Conservation (phyloP, 441 rosid species). For the Erodium chrysanthum region DNA sequence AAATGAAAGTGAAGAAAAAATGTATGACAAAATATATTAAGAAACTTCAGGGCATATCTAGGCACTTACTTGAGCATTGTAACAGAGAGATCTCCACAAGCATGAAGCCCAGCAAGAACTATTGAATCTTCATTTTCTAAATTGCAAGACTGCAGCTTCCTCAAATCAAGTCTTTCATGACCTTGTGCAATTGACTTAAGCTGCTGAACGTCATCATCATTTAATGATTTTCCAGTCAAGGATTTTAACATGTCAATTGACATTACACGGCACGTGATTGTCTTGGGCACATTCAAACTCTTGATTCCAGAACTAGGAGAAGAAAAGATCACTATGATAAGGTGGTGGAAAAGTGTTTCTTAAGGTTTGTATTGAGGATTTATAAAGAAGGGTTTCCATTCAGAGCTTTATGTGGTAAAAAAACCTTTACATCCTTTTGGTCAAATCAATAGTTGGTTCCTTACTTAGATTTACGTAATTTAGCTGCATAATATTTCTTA, state of each 20-base stretch:
- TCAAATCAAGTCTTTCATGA: conserved; percentile 14
- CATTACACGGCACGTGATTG: conserved; percentile 59
- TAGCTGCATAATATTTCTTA: conserved; percentile 62
- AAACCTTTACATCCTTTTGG: background rate
- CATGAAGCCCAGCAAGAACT: conserved; percentile 90
- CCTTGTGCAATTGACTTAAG: conserved; percentile 20
- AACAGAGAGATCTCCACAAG: conserved; percentile 93
- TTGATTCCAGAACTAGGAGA: conserved; percentile 51
- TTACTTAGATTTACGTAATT: conserved; percentile 62
- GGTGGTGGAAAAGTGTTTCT: background rate
- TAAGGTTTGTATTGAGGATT: background rate
- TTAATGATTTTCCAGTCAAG: conserved; percentile 30
- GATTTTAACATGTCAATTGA: conserved; percentile 55
- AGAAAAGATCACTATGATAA: conserved; percentile 12
- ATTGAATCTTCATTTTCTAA: conserved; percentile 31
- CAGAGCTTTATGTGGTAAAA: background rate
- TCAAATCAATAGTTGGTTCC: conserved; percentile 13
- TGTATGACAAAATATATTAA: too few species aligned
- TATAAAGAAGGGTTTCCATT: background rate
- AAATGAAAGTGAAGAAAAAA: too few species aligned
- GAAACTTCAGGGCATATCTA: background rate
- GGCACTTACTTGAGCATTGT: conserved; percentile 72
- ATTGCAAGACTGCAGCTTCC: conserved; percentile 21
- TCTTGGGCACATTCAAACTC: conserved; percentile 46
- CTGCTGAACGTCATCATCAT: conserved; percentile 26